phyloP scores from a whole-genome alignment of 208 protist species.

The Leishmania martiniquensis region DNA sequence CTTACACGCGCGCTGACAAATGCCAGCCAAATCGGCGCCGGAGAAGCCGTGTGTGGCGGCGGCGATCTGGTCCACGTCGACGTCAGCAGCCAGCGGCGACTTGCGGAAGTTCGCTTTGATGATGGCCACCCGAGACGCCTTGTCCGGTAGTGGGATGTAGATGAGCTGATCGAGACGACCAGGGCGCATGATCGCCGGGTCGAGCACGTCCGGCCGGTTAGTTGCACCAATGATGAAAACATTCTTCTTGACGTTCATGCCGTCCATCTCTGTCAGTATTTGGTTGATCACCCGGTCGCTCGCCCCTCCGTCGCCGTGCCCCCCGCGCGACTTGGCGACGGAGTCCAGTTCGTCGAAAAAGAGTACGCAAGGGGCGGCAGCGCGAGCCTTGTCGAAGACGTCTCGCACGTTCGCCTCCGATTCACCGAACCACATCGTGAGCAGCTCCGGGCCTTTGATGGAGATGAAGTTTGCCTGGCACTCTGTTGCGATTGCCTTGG shows the following conservation, averaged over 20 bases:
- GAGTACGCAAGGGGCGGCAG: constrained; percentile 99
- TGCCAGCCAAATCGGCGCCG: constrained; percentile 98
- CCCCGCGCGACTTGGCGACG: constrained; percentile 98
- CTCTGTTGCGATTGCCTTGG: constrained; percentile 98
- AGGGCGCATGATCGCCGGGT: constrained; percentile 99
- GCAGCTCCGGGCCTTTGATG: constrained; percentile 99
- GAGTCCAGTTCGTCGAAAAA: constrained; percentile 99
- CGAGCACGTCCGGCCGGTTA: constrained; percentile 99
- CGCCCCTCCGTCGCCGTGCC: constrained; percentile 97
- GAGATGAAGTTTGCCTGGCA: constrained; percentile 99
- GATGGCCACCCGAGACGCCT: constrained; percentile 96
- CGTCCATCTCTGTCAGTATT: constrained; percentile 99
- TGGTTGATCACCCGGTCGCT: constrained; percentile 99
- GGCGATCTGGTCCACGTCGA: constrained; percentile 97
- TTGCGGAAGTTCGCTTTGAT: constrained; percentile 98
- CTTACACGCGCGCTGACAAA: constrained; percentile 93
- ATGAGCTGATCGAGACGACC: constrained; percentile 97
- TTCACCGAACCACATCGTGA: constrained; percentile 99
- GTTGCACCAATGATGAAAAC: constrained; percentile 99
- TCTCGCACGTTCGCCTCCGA: constrained; percentile 99
- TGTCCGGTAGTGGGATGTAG: constrained; percentile 99
- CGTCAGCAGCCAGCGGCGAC: constrained; percentile 95
- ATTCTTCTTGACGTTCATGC: constrained; percentile 99
- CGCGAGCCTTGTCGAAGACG: constrained; percentile 99
- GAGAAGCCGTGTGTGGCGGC: constrained; percentile 98